These are phyloP conservation scores for Colletotrichum ledebouriae DNA, from an alignment of 2,329 filamentous ascomycete genomes.

Conservation along the genomic window DNA sequence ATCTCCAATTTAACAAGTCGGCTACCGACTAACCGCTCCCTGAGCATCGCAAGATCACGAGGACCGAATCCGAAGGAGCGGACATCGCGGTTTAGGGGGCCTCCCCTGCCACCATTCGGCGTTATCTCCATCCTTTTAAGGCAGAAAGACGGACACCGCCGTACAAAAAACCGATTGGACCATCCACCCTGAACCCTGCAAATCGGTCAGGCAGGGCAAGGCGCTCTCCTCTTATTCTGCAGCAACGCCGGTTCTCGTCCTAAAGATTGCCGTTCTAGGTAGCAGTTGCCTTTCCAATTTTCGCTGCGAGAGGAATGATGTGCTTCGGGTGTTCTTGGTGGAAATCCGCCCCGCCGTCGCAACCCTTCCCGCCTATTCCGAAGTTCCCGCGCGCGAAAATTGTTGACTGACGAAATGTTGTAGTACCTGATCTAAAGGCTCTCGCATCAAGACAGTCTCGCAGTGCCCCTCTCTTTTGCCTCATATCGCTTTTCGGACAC, in stretches of 20 bases:
- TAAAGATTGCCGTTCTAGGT: neutral
- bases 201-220: neutral
- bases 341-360: conserved; percentile 11
- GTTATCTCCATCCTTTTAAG: conserved; percentile 17
- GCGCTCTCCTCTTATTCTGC: conserved; percentile 24
- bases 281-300: conserved; percentile 23
- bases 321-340: conserved; percentile 20
- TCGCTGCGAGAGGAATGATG: conserved; percentile 17
- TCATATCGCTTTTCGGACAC: conserved; percentile 31
- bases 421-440: neutral
- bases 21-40: conserved; percentile 23
- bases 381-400: conserved; percentile 38
- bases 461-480: conserved; percentile 23
- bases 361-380: conserved; percentile 33
- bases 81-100: conserved; percentile 19
- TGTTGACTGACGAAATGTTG: conserved; percentile 12
- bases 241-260: conserved; percentile 12
- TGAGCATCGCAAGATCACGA: conserved; percentile 29
- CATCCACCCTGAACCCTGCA: conserved; percentile 24
- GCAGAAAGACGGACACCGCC: conserved; percentile 20
- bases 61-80: conserved; percentile 11
- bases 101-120: conserved; percentile 33
- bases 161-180: conserved; percentile 7
- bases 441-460: neutral
- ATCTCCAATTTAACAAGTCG: neutral